These are phyloP conservation scores for Fusarium sterilihyphosum DNA, from an alignment of 2,329 filamentous ascomycete species.

Conservation along the genomic window DNA sequence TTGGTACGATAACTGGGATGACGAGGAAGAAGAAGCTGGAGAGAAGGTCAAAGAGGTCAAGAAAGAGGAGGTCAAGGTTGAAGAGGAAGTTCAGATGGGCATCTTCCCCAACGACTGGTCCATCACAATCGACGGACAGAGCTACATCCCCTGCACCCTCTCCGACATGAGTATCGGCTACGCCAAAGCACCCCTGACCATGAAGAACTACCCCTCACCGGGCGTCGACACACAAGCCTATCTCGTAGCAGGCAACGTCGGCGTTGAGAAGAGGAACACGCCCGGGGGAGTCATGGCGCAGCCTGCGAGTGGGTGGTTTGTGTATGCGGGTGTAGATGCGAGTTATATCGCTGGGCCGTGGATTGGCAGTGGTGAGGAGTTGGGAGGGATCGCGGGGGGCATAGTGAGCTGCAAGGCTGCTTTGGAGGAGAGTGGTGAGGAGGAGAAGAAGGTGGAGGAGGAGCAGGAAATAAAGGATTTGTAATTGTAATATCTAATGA, in stretches of 20 bases:
- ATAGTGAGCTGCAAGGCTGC: neutral
- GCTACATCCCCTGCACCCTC: slow-evolving; percentile 41
- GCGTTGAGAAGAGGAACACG: slow-evolving; percentile 43
- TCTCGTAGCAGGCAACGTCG: slow-evolving; percentile 52
- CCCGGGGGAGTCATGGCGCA: slow-evolving; percentile 42
- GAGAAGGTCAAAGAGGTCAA: neutral
- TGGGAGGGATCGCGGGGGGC: slow-evolving; percentile 24
- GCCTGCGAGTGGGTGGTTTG: slow-evolving; percentile 54
- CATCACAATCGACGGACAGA: slow-evolving; percentile 43
- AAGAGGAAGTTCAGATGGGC: neutral
- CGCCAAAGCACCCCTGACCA: slow-evolving; percentile 51
- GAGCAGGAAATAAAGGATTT: neutral
- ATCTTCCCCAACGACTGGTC: slow-evolving; percentile 1
- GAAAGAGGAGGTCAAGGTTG: neutral
- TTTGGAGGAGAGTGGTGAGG: neutral
- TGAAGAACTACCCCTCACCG: slow-evolving; percentile 46
- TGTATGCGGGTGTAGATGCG: slow-evolving; percentile 50
- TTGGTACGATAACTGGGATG: neutral
- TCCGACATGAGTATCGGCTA: slow-evolving; percentile 51
- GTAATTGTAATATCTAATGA: neutral
- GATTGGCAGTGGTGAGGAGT: slow-evolving; percentile 38
- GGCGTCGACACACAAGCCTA: slow-evolving; percentile 46
- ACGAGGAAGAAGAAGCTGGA: neutral
- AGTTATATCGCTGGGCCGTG: slow-evolving; percentile 27
- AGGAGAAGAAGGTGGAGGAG: accelerated